phyloP scores from a whole-genome alignment of 371 early-diverging fungal genomes.

The Mycotypha africana region DNA sequence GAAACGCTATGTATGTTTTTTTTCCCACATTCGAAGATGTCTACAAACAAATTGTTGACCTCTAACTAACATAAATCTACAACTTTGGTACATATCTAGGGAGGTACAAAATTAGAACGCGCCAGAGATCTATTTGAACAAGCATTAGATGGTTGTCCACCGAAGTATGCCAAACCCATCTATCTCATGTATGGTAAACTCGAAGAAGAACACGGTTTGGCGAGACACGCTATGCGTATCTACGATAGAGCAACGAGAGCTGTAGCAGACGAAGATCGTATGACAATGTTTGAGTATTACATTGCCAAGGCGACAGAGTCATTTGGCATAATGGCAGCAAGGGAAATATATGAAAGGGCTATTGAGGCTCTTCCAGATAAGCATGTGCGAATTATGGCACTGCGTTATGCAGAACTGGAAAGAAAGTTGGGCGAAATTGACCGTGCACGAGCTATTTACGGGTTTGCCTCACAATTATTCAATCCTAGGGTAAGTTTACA shows the following conservation, averaged over 20 bases:
- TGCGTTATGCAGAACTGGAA: conserved; percentile 87
- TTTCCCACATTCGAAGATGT: too few relatives aligned
- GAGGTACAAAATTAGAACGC: conserved; percentile 84
- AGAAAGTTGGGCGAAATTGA: conserved; percentile 92
- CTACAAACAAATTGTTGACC: too few relatives aligned
- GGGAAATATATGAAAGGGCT: conserved; percentile 91
- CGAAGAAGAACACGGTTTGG: conserved; percentile 92
- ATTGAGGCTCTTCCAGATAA: conserved; percentile 83
- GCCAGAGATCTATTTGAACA: conserved; percentile 95
- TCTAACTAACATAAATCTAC: too few relatives aligned
- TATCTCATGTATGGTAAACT: conserved; percentile 91
- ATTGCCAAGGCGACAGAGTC: conserved; percentile 84
- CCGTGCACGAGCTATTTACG: conserved; percentile 90
- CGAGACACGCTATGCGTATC: conserved; percentile 89
- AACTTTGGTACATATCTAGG: too few relatives aligned
- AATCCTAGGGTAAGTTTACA: conserved; percentile 49
- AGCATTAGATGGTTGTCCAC: conserved; percentile 85
- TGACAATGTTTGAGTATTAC: conserved; percentile 84
- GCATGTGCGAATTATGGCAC: conserved; percentile 73
- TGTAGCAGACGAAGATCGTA: conserved; percentile 70
- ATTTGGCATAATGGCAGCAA: conserved; percentile 83
- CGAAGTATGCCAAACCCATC: conserved; percentile 80
- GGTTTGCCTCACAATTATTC: conserved; percentile 83
- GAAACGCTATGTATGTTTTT: conserved; percentile 65
- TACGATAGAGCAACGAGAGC: conserved; percentile 87